Evolutionary conservation across 495 filamentous ascomycete genomes (phyloP), one percentile per base, ranked within the genome.

Genomic region (Hypoxylon fuscum): DNA sequence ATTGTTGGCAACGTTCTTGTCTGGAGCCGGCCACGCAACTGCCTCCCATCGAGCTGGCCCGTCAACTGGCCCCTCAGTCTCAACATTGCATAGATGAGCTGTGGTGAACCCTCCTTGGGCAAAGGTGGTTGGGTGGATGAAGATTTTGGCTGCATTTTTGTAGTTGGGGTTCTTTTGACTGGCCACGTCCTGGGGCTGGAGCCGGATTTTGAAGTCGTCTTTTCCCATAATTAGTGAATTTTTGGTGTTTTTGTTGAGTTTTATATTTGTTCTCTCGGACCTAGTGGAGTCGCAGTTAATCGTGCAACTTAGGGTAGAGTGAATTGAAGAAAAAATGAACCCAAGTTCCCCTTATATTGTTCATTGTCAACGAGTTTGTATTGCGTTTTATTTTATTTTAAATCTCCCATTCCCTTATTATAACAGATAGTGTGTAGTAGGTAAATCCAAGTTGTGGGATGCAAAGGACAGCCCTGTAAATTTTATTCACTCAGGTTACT

Each of bases 111-210:
- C 66, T 8, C 62, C 66, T 41, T 66, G 62, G 4, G 59, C 66
- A 22, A 72, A 72, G 6, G 69, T 64, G 1, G 66, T 64, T 14
- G 69, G 69, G 47, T 72, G 69, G 25, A 72, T 69, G 32, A 69
- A 69, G 37, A 72, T 61, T 47, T 69, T 72, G n/a, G 69, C 69
- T 7, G 69, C 62, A 41, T 72, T 72, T 44, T 66, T 72, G 38
- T 69, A 42, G 20, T 54, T 67, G 31, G 69, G 69, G 8, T 64
- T 72, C 61, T 72, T 72, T 34, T 67, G 66, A 12, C 46, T 49
- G 17, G 61, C 69, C 5, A 72, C 69, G 22, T 72, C 69, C 45
- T 65, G 64, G 1, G 69, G 69, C 49, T 72, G 69, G 21, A 72
- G 57, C 51, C 69, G 69, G 1, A 65, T 58, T 59, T 72, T 72